phyloP scores from a whole-genome alignment of 164 flowering plant genomes.

The Nymphaea thermarum region DNA sequence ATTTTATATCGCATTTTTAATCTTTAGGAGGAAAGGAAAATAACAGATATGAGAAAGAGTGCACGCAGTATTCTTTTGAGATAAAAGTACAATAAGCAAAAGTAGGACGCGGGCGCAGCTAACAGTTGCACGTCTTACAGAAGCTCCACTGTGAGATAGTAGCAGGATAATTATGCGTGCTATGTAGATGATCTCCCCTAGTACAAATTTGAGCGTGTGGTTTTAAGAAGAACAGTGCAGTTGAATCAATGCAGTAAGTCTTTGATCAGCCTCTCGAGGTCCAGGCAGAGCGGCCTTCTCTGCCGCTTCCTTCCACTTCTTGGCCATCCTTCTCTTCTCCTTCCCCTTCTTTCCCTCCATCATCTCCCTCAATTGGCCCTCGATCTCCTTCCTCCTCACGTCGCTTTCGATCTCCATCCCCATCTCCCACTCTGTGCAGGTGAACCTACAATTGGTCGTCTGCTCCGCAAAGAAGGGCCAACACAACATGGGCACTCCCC shows the following conservation, averaged over 20 bases:
- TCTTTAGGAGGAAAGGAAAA: too few relatives aligned
- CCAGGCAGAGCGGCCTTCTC: background rate
- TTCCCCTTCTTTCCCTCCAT: constrained; percentile 3
- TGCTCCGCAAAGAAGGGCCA: background rate
- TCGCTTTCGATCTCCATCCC: background rate
- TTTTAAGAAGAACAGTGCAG: too few relatives aligned
- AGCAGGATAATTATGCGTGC: too few relatives aligned
- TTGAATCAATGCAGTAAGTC: background rate
- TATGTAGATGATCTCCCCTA: too few relatives aligned
- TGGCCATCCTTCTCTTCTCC: background rate
- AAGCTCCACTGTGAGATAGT: too few relatives aligned
- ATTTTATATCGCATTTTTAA: too few relatives aligned
- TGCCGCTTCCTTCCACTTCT: background rate
- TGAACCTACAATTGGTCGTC: background rate
- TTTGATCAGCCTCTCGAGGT: background rate
- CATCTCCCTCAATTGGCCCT: background rate
- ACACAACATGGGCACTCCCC: constrained; percentile 6
- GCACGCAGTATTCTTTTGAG: too few relatives aligned
- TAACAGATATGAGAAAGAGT: too few relatives aligned
- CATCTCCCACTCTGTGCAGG: background rate
- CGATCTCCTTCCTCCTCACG: background rate
- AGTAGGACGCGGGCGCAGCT: too few relatives aligned
- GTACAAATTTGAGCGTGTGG: too few relatives aligned
- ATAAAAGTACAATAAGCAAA: too few relatives aligned
- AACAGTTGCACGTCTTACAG: too few relatives aligned